Percentiles rank a stretch among this genome's conserved stretches.
Evolutionary conservation across 2,329 filamentous ascomycete species (phyloP).

Genomic region (Rhynchosporium graminicola): DNA sequence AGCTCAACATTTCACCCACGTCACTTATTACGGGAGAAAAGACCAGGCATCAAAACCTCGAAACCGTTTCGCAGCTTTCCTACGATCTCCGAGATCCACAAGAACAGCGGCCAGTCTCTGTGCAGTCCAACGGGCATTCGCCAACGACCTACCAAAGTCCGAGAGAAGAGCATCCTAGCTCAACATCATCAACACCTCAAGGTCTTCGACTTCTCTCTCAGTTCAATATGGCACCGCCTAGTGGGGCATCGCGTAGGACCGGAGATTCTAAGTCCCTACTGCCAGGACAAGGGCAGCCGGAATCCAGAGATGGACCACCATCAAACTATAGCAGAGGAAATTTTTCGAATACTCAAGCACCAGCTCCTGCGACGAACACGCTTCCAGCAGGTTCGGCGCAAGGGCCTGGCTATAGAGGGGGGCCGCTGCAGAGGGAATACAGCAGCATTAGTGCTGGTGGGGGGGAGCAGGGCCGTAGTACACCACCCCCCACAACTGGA

Average conservation of each 20-base stretch:
- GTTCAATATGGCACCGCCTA: slow-evolving; percentile 36
- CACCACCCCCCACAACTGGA: slow-evolving; percentile 44
- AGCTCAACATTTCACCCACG: slow-evolving; percentile 40
- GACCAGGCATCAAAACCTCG: slow-evolving; percentile 52
- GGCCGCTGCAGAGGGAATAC: slow-evolving; percentile 39
- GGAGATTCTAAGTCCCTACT: slow-evolving; percentile 36
- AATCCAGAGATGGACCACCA: slow-evolving; percentile 35
- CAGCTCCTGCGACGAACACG: slow-evolving; percentile 34
- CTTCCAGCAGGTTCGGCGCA: slow-evolving; percentile 27
- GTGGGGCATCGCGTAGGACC: slow-evolving; percentile 33
- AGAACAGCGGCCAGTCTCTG: slow-evolving; percentile 36
- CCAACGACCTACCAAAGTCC: slow-evolving; percentile 27
- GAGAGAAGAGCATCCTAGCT: slow-evolving; percentile 34
- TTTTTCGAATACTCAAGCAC: slow-evolving; percentile 30
- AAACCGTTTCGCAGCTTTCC: slow-evolving; percentile 63
- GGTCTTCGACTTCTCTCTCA: slow-evolving; percentile 33
- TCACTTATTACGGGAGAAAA: slow-evolving; percentile 37
- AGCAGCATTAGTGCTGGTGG: slow-evolving; percentile 26
- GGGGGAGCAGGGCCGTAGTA: slow-evolving; percentile 48
- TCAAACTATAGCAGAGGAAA: slow-evolving; percentile 36
- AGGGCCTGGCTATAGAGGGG: slow-evolving; percentile 39
- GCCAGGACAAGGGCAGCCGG: slow-evolving; percentile 30
- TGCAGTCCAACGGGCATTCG: slow-evolving; percentile 38
- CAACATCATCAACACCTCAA: slow-evolving; percentile 35
- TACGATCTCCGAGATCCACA: slow-evolving; percentile 54